Conservation (phyloP, 2,329 filamentous ascomycete genomes). For the Calonectria hawksworthii region DNA sequence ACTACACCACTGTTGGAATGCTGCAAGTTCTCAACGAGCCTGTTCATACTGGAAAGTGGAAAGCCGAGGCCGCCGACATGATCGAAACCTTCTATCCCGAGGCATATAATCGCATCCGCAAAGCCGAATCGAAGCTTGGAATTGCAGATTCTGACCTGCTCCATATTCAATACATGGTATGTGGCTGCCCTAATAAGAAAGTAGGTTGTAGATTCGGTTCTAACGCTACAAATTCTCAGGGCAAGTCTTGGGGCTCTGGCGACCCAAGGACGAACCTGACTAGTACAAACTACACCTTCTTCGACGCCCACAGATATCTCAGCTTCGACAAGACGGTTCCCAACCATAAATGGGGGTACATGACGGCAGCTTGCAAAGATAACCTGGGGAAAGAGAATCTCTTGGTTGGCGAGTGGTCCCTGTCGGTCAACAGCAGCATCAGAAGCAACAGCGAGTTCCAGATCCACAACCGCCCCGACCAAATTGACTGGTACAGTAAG, state of each 20-base stretch:
- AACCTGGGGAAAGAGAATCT: slow-evolving; percentile 56
- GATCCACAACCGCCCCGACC: slow-evolving; percentile 46
- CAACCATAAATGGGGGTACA: slow-evolving; percentile 62
- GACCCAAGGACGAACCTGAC: slow-evolving; percentile 63
- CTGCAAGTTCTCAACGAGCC: slow-evolving; percentile 73
- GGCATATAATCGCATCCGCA: slow-evolving; percentile 55
- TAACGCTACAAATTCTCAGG: slow-evolving; percentile 19
- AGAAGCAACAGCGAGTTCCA: slow-evolving; percentile 60
- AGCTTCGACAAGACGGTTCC: slow-evolving; percentile 64
- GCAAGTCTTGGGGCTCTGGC: slow-evolving; percentile 67
- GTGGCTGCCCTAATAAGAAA: not conserved
- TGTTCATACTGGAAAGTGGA: slow-evolving; percentile 51
- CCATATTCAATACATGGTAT: slow-evolving; percentile 65
- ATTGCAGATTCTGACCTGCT: slow-evolving; percentile 59
- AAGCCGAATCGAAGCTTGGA: slow-evolving; percentile 60
- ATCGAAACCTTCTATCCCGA: slow-evolving; percentile 43
- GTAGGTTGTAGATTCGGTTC: not conserved
- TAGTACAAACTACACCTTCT: slow-evolving; percentile 61
- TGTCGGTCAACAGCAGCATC: slow-evolving; percentile 64
- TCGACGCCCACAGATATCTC: slow-evolving; percentile 72
- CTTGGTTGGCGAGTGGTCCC: slow-evolving; percentile 71
- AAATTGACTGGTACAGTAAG: slow-evolving; percentile 65
- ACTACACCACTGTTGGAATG: slow-evolving; percentile 70
- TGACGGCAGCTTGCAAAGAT: slow-evolving; percentile 64
- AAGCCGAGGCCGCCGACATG: slow-evolving; percentile 42